Evolutionary conservation across 352 stramenopile species (phyloP).

Genomic region (Pythium periplocum): DNA sequence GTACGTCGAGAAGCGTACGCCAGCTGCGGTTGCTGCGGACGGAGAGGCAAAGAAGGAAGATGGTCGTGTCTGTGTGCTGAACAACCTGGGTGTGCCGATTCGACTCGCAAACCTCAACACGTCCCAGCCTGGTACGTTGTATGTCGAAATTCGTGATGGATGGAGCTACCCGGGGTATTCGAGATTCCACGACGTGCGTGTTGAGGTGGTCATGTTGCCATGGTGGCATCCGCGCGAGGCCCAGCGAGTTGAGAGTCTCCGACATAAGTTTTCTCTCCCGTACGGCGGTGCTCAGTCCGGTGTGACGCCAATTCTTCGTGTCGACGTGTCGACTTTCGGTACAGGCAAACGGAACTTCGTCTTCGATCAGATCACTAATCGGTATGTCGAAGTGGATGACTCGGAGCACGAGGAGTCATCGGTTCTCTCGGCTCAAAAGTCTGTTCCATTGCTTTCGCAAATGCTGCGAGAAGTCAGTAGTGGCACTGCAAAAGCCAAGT

Average conservation of each 20-base stretch:
- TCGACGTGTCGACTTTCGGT: conserved; percentile 68
- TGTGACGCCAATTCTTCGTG: conserved; percentile 78
- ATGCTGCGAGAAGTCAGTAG: conserved; percentile 50
- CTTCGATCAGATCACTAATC: conserved; percentile 80
- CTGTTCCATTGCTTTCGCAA: conserved; percentile 7
- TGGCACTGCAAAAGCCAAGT: conserved; percentile 44
- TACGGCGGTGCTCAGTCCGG: conserved; percentile 84
- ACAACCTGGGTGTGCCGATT: conserved; percentile 85
- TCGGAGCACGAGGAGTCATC: conserved; percentile 39
- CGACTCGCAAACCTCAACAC: conserved; percentile 86
- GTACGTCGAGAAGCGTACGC: conserved; percentile 67
- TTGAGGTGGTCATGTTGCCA: conserved; percentile 78
- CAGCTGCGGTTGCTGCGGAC: conserved; percentile 69
- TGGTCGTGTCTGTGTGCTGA: conserved; percentile 81
- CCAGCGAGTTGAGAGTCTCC: conserved; percentile 62
- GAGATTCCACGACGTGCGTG: conserved; percentile 80
- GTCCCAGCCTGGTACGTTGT: conserved; percentile 68
- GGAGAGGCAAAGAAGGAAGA: conserved; percentile 81
- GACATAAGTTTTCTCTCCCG: conserved; percentile 73
- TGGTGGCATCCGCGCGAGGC: conserved; percentile 84
- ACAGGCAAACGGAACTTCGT: conserved; percentile 76
- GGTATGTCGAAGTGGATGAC: conserved; percentile 83
- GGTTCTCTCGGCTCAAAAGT: conserved; percentile 1
- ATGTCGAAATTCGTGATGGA: conserved; percentile 79
- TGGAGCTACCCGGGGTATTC: conserved; percentile 81